A percentile compares a stretch with the other conserved stretches of the same genome.
Conservation (phyloP, 108 stramenopile species). For the Skeletonema menzelii region DNA sequence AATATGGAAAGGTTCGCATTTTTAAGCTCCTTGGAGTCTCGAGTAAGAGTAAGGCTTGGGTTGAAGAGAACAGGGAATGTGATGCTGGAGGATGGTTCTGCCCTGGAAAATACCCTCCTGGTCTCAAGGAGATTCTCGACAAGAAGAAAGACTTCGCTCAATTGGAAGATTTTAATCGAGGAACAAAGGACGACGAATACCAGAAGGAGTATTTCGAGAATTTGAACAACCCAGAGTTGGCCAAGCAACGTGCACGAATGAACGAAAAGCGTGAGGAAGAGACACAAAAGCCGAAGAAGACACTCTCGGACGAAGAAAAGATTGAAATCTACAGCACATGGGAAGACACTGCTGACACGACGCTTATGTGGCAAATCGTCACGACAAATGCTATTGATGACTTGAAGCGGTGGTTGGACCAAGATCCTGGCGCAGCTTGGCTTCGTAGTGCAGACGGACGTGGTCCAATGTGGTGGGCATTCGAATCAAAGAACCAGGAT, state of each 20-base stretch:
- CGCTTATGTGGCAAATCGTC: conserved; percentile 87
- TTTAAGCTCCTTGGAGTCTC: conserved; percentile 88
- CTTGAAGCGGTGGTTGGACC: conserved; percentile 65
- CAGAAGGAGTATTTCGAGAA: conserved; percentile 87
- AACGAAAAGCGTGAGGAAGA: conserved; percentile 12
- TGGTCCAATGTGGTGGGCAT: conserved; percentile 91
- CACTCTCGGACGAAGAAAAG: conserved; percentile 44
- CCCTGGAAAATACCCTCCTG: conserved; percentile 89
- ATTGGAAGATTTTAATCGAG: conserved; percentile 92
- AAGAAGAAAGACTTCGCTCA: conserved; percentile 89
- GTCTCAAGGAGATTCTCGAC: conserved; percentile 61
- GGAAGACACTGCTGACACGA: conserved; percentile 85
- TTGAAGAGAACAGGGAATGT: conserved; percentile 76
- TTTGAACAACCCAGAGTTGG: conserved; percentile 70
- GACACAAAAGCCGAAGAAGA: conserved; percentile 9
- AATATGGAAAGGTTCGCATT: conserved; percentile 98
- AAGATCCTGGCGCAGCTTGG: conserved; percentile 75
- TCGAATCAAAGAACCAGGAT: conserved; percentile 77
- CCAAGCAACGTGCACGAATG: conserved; percentile 51
- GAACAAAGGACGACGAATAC: conserved; percentile 77
- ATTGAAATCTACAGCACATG: conserved; percentile 77
- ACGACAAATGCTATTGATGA: conserved; percentile 57
- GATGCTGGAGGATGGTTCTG: conserved; percentile 93
- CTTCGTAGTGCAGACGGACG: conserved; percentile 86
- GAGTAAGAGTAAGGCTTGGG: conserved; percentile 83